A percentile compares a stretch with the other conserved stretches of the same genome.
Evolutionary conservation across 805 yeast species (phyloP).

Genomic region (Phaffomyces antillensis): DNA sequence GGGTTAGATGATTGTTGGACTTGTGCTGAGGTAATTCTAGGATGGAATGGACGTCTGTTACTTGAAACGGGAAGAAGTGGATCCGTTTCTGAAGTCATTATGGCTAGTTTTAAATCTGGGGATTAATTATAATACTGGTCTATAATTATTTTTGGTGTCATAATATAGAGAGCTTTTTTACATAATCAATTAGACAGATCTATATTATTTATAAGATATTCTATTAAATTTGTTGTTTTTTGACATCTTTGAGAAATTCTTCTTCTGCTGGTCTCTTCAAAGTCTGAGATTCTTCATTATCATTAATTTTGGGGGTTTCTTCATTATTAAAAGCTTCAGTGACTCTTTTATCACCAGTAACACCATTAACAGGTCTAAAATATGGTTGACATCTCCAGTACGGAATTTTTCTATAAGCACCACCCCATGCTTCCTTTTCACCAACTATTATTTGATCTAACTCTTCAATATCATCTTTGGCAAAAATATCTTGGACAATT

Average conservation of each 20-base stretch:
- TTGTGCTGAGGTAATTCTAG: background rate
- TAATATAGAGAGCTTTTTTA: background rate
- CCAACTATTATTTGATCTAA: conserved; percentile 52
- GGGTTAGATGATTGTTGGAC: background rate
- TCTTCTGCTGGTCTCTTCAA: conserved; percentile 22
- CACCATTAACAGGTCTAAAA: conserved; percentile 85
- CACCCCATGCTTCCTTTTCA: conserved; percentile 65
- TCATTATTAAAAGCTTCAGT: conserved; percentile 21
- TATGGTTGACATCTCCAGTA: conserved; percentile 97
- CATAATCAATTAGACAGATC: background rate
- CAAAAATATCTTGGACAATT: conserved; percentile 51
- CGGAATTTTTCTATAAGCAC: conserved; percentile 72
- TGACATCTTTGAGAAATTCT: conserved; percentile 11
- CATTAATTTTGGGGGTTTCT: background rate
- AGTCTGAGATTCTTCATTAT: background rate
- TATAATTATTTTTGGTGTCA: conserved; percentile 1
- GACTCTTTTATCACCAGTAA: conserved; percentile 39
- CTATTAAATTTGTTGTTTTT: conserved; percentile 7
- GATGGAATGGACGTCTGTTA: background rate
- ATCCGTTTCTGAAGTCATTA: background rate
- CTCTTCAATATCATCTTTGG: conserved; percentile 42
- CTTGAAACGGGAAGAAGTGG: background rate
- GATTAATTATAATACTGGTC: too few species aligned
- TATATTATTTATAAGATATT: background rate
- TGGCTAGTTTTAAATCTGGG: too few species aligned